Conservation (phyloP, 2,329 filamentous ascomycete species). For the Rutstroemia sp. region DNA sequence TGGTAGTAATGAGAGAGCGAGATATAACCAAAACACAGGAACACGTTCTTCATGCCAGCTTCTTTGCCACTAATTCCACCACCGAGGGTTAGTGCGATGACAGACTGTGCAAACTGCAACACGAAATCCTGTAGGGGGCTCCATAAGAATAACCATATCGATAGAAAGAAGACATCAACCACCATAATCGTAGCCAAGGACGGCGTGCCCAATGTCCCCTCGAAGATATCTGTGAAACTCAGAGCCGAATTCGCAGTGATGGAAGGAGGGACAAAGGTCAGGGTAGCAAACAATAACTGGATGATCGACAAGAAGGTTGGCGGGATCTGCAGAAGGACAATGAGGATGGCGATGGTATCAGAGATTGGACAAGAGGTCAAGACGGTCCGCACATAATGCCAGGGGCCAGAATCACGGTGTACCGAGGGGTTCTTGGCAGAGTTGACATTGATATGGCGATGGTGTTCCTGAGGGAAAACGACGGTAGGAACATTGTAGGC, state of each 20-base stretch:
- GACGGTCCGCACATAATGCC: constrained; percentile 78
- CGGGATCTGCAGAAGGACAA: constrained; percentile 87
- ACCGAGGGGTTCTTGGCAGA: constrained; percentile 59
- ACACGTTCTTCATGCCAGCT: constrained; percentile 62
- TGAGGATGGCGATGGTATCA: constrained; percentile 94
- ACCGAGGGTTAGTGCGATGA: constrained; percentile 85
- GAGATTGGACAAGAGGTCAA: constrained; percentile 83
- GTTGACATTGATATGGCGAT: constrained; percentile 64
- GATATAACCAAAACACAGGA: constrained; percentile 65
- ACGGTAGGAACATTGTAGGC: constrained; percentile 34
- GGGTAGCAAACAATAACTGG: constrained; percentile 84
- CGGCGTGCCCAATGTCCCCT: constrained; percentile 77
- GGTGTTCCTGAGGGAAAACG: constrained; percentile 38
- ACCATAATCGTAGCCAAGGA: constrained; percentile 78
- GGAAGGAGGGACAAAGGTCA: constrained; percentile 85
- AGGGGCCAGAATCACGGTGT: constrained; percentile 62
- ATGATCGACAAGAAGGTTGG: constrained; percentile 82
- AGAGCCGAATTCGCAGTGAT: constrained; percentile 62
- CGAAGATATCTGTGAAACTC: constrained; percentile 85
- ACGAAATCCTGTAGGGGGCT: constrained; percentile 80
- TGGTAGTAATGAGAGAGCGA: constrained; percentile 26
- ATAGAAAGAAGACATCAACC: constrained; percentile 74
- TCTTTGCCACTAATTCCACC: constrained; percentile 66
- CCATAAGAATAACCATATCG: constrained; percentile 85
- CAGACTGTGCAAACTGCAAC: constrained; percentile 83